phyloP scores from a whole-genome alignment of 2,329 filamentous ascomycete genomes.

The Fusarium pseudocircinatum region DNA sequence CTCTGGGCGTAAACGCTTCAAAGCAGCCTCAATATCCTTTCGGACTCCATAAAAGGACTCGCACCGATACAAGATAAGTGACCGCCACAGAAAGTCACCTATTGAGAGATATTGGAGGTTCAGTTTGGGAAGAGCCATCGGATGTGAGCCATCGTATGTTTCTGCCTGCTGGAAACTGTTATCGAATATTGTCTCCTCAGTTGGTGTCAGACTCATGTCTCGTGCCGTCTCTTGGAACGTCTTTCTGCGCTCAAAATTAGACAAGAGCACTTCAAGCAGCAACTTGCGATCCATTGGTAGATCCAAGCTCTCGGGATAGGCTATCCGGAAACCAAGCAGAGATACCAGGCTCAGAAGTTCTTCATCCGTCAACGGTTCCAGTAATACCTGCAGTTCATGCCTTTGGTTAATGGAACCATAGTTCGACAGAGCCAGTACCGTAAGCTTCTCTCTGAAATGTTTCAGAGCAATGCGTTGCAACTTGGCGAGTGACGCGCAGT shows the following conservation, averaged over 20 bases:
- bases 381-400: conserved; percentile 78
- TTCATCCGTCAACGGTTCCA: conserved; percentile 76
- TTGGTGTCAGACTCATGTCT: conserved; percentile 81
- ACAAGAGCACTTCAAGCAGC: conserved; percentile 76
- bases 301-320: conserved; percentile 78
- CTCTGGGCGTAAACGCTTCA: conserved; percentile 82
- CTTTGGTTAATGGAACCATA: conserved; percentile 87
- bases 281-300: conserved; percentile 72
- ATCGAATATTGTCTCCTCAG: conserved; percentile 84
- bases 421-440: conserved; percentile 91
- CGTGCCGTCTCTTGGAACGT: conserved; percentile 84
- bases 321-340: conserved; percentile 79
- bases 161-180: conserved; percentile 81
- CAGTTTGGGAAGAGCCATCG: conserved; percentile 90
- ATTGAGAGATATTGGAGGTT: conserved; percentile 96
- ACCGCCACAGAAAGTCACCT: conserved; percentile 96
- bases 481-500: conserved; percentile 79
- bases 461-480: conserved; percentile 82
- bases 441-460: conserved; percentile 88
- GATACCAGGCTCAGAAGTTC: conserved; percentile 77
- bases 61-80: conserved; percentile 85
- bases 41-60: conserved; percentile 95
- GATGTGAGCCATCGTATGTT: conserved; percentile 84
- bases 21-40: conserved; percentile 84
- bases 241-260: conserved; percentile 77